Evolutionary conservation across 2,329 filamentous ascomycete genomes (phyloP).

Genomic region (Fusarium sp.): DNA sequence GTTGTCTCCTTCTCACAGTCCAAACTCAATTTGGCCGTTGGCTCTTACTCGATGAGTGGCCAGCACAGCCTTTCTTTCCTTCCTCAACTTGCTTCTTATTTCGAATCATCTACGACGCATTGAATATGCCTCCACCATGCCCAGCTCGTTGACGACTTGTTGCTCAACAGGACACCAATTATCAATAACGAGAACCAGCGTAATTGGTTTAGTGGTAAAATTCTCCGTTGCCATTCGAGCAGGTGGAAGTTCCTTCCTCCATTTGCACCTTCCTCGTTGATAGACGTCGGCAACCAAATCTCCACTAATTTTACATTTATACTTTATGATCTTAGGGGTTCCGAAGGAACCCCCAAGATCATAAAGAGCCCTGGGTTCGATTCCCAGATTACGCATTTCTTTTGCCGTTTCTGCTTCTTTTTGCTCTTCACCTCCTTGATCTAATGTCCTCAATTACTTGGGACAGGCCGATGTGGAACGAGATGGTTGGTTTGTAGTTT

Average conservation of each 20-base stretch:
- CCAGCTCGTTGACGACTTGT: background rate
- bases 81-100: background rate
- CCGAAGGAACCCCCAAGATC: too few species aligned
- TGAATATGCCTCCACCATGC: background rate
- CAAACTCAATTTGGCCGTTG: background rate
- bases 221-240: constrained; percentile 26
- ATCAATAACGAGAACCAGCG: background rate
- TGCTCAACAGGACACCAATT: fast-evolving
- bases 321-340: too few species aligned
- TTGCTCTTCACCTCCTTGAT: background rate
- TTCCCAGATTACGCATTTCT: constrained; percentile 26
- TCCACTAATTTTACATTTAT: too few species aligned
- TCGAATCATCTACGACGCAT: background rate
- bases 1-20: background rate
- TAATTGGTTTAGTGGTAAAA: constrained; percentile 34
- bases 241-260: too few species aligned
- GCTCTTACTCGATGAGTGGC: background rate
- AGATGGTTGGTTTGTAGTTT: background rate
- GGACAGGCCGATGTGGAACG: background rate
- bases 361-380: constrained; percentile 30
- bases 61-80: background rate
- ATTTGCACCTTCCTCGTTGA: too few species aligned
- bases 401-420: background rate
- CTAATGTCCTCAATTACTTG: too few species aligned
- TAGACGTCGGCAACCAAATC: too few species aligned